Conservation (phyloP, 495 filamentous ascomycete species). For the Hypoxylon subgilvum region DNA sequence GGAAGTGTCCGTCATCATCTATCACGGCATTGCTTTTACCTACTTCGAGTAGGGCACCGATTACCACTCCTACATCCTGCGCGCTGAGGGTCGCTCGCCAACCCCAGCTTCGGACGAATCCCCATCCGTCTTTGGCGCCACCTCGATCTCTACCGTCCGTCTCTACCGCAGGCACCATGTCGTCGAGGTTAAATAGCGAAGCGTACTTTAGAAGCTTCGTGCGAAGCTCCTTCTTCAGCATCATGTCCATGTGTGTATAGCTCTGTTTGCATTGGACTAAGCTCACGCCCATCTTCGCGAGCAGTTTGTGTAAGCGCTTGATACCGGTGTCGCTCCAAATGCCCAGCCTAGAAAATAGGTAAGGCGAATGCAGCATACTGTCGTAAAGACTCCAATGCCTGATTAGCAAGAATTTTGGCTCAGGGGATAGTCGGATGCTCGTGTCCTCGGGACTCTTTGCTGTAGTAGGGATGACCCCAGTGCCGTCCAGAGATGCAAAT, state of each 20-base stretch:
- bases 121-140: slow-evolving; percentile 83
- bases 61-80: slow-evolving; percentile 85
- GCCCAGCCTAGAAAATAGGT: slow-evolving; percentile 88
- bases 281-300: slow-evolving; percentile 98
- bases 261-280: slow-evolving; percentile 90
- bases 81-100: slow-evolving; percentile 95
- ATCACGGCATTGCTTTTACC: slow-evolving; percentile 60
- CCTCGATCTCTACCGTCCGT: slow-evolving; percentile 62
- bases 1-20: slow-evolving; percentile 40
- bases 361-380: slow-evolving; percentile 96
- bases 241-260: slow-evolving; percentile 99
- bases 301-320: slow-evolving; percentile 90
- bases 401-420: slow-evolving; percentile 91
- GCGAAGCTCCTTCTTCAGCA: slow-evolving; percentile 87
- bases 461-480: slow-evolving; percentile 83
- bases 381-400: slow-evolving; percentile 97
- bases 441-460: slow-evolving; percentile 88
- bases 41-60: slow-evolving; percentile 91
- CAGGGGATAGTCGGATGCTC: slow-evolving; percentile 88
- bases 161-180: slow-evolving; percentile 75
- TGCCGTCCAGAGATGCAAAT: slow-evolving; percentile 58
- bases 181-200: slow-evolving; percentile 88
- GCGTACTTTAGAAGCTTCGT: slow-evolving; percentile 86
- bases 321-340: slow-evolving; percentile 91
- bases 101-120: slow-evolving; percentile 96